Percentiles rank a stretch among this genome's conserved stretches.
Conservation (phyloP, 306 rosid genomes). For the Astragalus glycyphyllos region DNA sequence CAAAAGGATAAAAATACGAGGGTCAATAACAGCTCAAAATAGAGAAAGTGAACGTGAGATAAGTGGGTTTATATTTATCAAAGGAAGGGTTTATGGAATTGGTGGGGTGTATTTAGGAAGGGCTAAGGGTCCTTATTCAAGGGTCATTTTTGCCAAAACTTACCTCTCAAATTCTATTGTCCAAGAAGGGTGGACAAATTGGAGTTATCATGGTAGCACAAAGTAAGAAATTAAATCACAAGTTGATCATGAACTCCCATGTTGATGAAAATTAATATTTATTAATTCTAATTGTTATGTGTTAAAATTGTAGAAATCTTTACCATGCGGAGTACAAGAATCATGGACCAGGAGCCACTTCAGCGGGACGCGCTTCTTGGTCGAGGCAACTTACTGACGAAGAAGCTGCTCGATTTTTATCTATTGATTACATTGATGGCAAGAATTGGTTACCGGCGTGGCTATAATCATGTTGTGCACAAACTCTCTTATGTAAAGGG, state of each 20-base stretch:
- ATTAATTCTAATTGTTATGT: slow-evolving; percentile 5
- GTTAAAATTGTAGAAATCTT: slow-evolving; percentile 50
- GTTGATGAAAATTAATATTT: background rate
- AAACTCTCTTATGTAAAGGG: background rate
- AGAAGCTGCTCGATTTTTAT: slow-evolving; percentile 54
- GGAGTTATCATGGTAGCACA: slow-evolving; percentile 70
- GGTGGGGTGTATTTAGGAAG: slow-evolving; percentile 80
- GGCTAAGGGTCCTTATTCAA: slow-evolving; percentile 74
- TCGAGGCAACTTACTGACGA: slow-evolving; percentile 54
- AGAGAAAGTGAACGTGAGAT: slow-evolving; percentile 53
- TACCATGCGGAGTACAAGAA: slow-evolving; percentile 70
- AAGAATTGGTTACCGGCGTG: slow-evolving; percentile 75
- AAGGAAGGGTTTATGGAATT: slow-evolving; percentile 68
- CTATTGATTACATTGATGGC: slow-evolving; percentile 68
- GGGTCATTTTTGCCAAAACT: slow-evolving; percentile 59
- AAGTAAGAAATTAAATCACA: slow-evolving; percentile 52
- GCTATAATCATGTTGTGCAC: slow-evolving; percentile 37
- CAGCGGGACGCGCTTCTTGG: slow-evolving; percentile 67
- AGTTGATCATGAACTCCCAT: background rate
- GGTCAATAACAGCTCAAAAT: slow-evolving; percentile 75
- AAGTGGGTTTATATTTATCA: slow-evolving; percentile 69
- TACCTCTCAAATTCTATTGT: slow-evolving; percentile 69
- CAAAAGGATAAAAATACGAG: slow-evolving; percentile 60
- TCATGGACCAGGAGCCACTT: slow-evolving; percentile 61
- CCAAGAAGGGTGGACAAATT: slow-evolving; percentile 75